Conservation (phyloP, 495 filamentous ascomycete genomes). For the Usnea hakonensis region DNA sequence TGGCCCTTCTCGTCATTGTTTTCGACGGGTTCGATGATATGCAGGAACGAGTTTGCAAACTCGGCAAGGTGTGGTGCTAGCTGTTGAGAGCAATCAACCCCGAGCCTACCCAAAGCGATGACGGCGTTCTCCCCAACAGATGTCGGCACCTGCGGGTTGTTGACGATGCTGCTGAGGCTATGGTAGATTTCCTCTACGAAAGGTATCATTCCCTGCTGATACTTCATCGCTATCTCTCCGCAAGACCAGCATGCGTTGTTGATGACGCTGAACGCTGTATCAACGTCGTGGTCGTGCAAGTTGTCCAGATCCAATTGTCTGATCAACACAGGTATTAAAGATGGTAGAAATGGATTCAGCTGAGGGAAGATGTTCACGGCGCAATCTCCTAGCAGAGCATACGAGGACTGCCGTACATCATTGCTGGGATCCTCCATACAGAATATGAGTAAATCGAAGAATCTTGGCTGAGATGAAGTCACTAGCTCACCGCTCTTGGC, state of each 20-base stretch:
- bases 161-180: slow-evolving; percentile 68
- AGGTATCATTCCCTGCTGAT: slow-evolving; percentile 70
- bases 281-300: slow-evolving; percentile 62
- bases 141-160: slow-evolving; percentile 74
- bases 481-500: slow-evolving; percentile 69
- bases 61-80: slow-evolving; percentile 74
- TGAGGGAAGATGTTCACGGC: slow-evolving; percentile 90
- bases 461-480: slow-evolving; percentile 60
- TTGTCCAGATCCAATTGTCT: slow-evolving; percentile 77
- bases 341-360: slow-evolving; percentile 63
- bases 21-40: slow-evolving; percentile 73
- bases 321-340: slow-evolving; percentile 70
- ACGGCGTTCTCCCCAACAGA: slow-evolving; percentile 93
- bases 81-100: slow-evolving; percentile 67
- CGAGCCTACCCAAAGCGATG: slow-evolving; percentile 83
- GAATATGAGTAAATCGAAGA: slow-evolving; percentile 83
- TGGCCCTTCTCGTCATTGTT: slow-evolving; percentile 92
- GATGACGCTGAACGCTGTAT: slow-evolving; percentile 77
- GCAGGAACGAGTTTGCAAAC: slow-evolving; percentile 75
- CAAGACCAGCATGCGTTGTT: slow-evolving; percentile 99
- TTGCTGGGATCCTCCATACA: slow-evolving; percentile 92
- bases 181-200: slow-evolving; percentile 70
- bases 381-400: slow-evolving; percentile 91
- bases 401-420: slow-evolving; percentile 93
- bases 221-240: slow-evolving; percentile 85